A percentile compares a stretch with the other conserved stretches of the same genome.
Evolutionary conservation across 2,329 filamentous ascomycete species (phyloP).

Genomic region (Pyricularia sp.): DNA sequence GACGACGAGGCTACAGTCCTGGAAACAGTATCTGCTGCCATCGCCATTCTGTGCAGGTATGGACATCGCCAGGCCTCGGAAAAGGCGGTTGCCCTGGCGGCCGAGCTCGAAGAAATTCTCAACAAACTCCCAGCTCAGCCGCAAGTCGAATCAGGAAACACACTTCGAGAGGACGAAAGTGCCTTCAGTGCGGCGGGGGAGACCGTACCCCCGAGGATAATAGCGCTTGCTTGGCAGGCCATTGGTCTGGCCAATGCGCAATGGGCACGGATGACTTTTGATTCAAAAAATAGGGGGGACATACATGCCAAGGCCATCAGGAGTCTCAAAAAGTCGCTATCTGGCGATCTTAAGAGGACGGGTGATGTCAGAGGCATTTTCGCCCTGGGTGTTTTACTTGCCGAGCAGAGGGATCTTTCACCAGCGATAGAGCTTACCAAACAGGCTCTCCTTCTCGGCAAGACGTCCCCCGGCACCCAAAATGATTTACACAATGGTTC

Average conservation of each 20-base stretch:
- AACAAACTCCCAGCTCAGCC: slow-evolving; percentile 36
- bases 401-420: slow-evolving; percentile 74
- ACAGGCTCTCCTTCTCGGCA: slow-evolving; percentile 57
- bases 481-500: slow-evolving; percentile 31
- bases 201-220: slow-evolving; percentile 45
- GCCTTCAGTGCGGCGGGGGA: slow-evolving; percentile 8
- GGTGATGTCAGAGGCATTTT: slow-evolving; percentile 71
- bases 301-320: slow-evolving; percentile 71
- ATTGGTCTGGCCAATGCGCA: slow-evolving; percentile 80
- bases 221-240: slow-evolving; percentile 70
- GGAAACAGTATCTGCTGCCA: slow-evolving; percentile 69
- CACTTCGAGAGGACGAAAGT: slow-evolving; percentile 12
- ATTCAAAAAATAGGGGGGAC: slow-evolving; percentile 60
- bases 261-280: slow-evolving; percentile 75
- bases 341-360: slow-evolving; percentile 53
- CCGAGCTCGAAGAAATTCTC: slow-evolving; percentile 67
- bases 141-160: neutral
- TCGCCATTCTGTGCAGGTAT: slow-evolving; percentile 74
- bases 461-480: slow-evolving; percentile 33
- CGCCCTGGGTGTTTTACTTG: slow-evolving; percentile 73
- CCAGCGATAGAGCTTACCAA: slow-evolving; percentile 78
- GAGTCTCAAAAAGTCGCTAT: slow-evolving; percentile 64
- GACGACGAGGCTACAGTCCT: slow-evolving; percentile 73
- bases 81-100: slow-evolving; percentile 63
- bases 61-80: slow-evolving; percentile 66